These are phyloP conservation scores for Phyllosticta paracitricarpa DNA, from an alignment of 2,329 filamentous ascomycete species.

Conservation along the genomic window DNA sequence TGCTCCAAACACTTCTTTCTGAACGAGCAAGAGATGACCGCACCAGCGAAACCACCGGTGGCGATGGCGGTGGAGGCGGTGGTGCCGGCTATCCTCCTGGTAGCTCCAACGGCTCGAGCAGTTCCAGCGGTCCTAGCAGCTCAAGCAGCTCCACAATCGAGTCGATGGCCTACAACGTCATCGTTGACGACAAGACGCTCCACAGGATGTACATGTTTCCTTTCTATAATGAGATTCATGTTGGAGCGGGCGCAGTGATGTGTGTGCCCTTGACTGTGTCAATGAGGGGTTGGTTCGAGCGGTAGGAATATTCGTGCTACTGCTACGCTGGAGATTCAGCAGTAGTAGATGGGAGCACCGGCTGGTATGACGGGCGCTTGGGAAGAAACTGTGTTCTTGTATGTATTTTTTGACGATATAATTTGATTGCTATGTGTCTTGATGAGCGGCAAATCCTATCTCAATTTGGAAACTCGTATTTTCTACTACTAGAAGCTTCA, in stretches of 20 bases:
- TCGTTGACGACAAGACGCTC: conserved; percentile 61
- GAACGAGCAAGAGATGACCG: conserved; percentile 45
- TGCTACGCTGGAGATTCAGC: background rate
- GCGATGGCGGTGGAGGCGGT: conserved; percentile 36
- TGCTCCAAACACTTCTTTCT: conserved; percentile 50
- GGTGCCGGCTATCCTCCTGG: background rate
- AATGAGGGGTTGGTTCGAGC: conserved; percentile 22
- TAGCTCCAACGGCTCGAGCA: background rate
- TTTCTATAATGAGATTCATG: conserved; percentile 64
- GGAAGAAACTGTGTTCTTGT: background rate
- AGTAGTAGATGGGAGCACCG: background rate
- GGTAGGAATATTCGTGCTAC: background rate
- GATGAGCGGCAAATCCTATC: no score
- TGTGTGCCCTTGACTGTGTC: conserved; percentile 58
- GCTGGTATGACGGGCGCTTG: background rate
- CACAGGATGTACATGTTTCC: conserved; percentile 74
- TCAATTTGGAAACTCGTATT: no score
- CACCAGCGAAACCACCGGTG: conserved; percentile 56
- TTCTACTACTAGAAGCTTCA: no score
- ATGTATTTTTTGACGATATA: background rate
- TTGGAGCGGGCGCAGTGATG: conserved; percentile 68
- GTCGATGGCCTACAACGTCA: conserved; percentile 59
- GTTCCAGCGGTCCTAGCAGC: background rate
- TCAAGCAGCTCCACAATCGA: background rate
- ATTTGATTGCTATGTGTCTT: background rate